These are phyloP conservation scores for Chytridium lagenaria DNA, from an alignment of 371 early-diverging fungal species.

Conservation along the genomic window DNA sequence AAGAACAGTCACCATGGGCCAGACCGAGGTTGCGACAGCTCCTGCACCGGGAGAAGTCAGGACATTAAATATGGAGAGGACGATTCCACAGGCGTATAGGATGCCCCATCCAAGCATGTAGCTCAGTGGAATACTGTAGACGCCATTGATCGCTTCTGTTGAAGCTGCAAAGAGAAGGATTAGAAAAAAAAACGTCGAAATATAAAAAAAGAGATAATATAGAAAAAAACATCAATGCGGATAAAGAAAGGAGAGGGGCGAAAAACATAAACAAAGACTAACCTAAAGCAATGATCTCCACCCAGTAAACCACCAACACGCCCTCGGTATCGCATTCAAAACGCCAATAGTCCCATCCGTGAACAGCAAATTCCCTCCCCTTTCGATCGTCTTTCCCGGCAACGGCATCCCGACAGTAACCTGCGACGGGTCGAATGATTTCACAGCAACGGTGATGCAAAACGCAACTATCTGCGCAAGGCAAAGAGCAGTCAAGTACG, in stretches of 20 bases:
- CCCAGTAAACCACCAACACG: conserved; percentile 21
- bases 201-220: no score
- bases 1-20: neutral
- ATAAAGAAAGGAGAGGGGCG: no score
- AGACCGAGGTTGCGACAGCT: neutral
- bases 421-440: neutral
- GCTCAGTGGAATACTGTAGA: neutral
- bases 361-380: neutral
- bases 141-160: neutral
- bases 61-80: conserved; percentile 9
- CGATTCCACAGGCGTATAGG: neutral
- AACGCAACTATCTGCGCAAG: conserved; percentile 12
- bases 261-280: no score
- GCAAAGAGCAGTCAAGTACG: neutral
- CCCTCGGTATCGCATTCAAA: conserved; percentile 6
- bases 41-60: conserved; percentile 1
- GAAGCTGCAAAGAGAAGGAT: neutral
- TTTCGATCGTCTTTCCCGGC: neutral
- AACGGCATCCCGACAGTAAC: neutral
- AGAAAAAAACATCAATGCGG: no score
- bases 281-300: conserved; percentile 18
- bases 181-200: no score
- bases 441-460: conserved; percentile 9
- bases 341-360: conserved; percentile 13
- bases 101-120: conserved; percentile 9